Evolutionary conservation across 306 rosid genomes (phyloP).

Genomic region (Sophora flavescens): DNA sequence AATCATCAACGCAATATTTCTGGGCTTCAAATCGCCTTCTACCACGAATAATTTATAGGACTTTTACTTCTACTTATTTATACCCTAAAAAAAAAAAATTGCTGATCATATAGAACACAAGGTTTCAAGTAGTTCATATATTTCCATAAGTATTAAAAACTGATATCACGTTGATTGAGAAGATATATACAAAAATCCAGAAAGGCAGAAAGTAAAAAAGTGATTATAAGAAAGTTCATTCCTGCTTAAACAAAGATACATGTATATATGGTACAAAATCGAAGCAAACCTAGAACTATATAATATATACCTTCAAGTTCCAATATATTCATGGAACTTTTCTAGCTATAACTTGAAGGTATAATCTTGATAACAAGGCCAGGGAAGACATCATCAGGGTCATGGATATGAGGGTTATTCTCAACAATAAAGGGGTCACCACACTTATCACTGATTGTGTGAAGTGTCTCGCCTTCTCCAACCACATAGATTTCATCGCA

Average conservation of each 20-base stretch:
- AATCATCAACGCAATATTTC: not conserved
- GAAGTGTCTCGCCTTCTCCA: constrained; percentile 64
- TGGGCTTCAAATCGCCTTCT: not conserved
- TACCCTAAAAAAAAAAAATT: not conserved
- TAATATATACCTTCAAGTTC: not conserved
- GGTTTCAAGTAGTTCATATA: not conserved
- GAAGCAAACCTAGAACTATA: not conserved
- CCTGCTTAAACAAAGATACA: not conserved
- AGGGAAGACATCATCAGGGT: constrained; percentile 56
- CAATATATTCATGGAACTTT: not conserved
- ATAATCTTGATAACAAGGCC: constrained; percentile 50
- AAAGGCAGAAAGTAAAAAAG: not conserved
- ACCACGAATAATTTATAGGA: not conserved
- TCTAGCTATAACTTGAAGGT: constrained; percentile 13
- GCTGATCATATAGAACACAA: not conserved
- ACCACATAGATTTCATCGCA: constrained; percentile 72
- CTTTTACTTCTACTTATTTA: not conserved
- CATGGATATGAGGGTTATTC: constrained; percentile 67
- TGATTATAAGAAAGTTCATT: not conserved
- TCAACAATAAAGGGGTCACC: constrained; percentile 66
- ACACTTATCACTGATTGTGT: constrained; percentile 63
- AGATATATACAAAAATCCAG: constrained; percentile 13
- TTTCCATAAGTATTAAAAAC: not conserved
- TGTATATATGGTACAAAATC: not conserved
- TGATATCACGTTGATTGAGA: not conserved